These are phyloP conservation scores for Plasmodium malariae DNA, from an alignment of 169 alveolate genomes.

Conservation along the genomic window DNA sequence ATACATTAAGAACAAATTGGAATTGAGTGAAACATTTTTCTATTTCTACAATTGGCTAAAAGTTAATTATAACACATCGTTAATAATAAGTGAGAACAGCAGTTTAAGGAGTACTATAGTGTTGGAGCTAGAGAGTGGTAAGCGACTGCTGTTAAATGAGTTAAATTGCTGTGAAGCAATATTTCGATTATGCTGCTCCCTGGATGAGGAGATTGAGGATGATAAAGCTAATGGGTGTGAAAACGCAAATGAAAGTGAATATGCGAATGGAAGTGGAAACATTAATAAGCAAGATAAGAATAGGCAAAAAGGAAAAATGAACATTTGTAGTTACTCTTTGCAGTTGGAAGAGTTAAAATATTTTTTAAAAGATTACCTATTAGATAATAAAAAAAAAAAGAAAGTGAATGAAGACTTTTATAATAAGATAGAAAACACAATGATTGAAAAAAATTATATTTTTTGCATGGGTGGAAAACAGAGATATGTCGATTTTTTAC, in stretches of 20 bases:
- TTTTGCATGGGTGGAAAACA: background rate
- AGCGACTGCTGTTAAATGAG: constrained; percentile 20
- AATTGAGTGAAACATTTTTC: background rate
- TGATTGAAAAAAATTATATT: background rate
- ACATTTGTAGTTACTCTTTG: no score
- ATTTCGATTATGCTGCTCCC: background rate
- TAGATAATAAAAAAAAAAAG: constrained; percentile 21
- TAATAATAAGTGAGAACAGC: constrained; percentile 41
- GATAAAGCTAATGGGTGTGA: background rate
- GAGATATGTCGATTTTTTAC: constrained; percentile 20
- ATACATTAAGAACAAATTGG: constrained; percentile 30
- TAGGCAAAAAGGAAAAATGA: no score
- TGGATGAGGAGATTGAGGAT: background rate
- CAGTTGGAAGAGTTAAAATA: constrained; percentile 29
- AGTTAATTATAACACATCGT: constrained; percentile 10
- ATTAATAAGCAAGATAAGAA: no score
- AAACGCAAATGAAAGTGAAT: background rate
- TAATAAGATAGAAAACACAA: constrained; percentile 32
- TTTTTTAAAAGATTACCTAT: constrained; percentile 21
- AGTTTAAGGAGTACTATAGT: constrained; percentile 14
- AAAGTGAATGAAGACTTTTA: constrained; percentile 27
- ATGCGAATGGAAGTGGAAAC: no score
- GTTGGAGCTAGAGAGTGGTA: constrained; percentile 6
- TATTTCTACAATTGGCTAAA: constrained; percentile 58
- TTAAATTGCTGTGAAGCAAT: constrained; percentile 43